Conservation (phyloP, 768 basidiomycete genomes). For the Rossbeevera mucosa region DNA sequence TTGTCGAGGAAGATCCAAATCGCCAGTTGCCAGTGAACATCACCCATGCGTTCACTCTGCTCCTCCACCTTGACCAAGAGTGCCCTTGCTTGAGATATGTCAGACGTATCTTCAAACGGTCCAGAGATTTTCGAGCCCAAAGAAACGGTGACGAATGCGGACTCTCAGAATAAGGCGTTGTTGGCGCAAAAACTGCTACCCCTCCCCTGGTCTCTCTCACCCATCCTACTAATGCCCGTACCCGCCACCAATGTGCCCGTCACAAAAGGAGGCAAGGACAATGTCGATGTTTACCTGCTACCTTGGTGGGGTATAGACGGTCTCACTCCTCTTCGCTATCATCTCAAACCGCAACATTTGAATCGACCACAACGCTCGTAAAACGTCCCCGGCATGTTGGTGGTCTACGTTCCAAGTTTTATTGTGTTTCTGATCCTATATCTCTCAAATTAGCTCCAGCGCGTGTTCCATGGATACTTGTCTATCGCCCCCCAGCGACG, state of each 20-base stretch:
- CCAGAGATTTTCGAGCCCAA: neutral
- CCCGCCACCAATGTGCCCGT: neutral
- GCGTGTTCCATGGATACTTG: neutral
- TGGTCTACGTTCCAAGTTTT: too few relatives aligned
- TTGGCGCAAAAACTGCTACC: neutral
- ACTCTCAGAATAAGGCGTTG: neutral
- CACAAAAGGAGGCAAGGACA: neutral
- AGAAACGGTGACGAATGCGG: neutral
- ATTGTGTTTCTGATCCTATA: neutral
- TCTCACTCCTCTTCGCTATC: neutral
- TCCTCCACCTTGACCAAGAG: slow-evolving; percentile 25
- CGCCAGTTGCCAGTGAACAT: neutral
- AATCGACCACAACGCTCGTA: neutral
- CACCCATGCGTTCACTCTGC: slow-evolving; percentile 30
- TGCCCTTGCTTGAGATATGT: slow-evolving; percentile 15
- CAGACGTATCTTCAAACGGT: neutral
- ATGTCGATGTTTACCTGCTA: neutral
- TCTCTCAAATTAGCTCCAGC: neutral
- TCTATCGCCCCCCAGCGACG: neutral
- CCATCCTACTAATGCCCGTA: neutral
- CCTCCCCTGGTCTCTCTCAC: neutral
- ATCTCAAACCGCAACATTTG: neutral
- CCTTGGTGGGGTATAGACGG: neutral
- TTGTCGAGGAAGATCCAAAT: slow-evolving; percentile 15
- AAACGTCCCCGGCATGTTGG: neutral